Conservation (phyloP, 2,329 filamentous ascomycete genomes). For the Calcarisporium arbuscula region DNA sequence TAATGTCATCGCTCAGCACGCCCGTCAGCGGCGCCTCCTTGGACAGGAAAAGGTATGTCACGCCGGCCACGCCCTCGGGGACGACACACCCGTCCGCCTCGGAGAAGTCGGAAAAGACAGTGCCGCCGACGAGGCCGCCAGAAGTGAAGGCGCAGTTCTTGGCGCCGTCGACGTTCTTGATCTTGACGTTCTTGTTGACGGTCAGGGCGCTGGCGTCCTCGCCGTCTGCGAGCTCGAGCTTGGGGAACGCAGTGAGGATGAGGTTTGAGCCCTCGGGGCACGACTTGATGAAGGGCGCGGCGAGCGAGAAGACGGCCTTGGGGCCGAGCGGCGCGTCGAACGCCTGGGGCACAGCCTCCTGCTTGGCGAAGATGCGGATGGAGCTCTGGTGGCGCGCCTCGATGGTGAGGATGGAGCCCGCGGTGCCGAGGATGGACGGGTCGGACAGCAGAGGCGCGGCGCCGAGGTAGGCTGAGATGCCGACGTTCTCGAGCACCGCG, state of each 20-base stretch:
- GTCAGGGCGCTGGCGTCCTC: conserved; percentile 28
- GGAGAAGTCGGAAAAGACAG: conserved; percentile 52
- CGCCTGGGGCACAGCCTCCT: conserved; percentile 57
- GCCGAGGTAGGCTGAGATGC: conserved; percentile 68
- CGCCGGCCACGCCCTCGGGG: conserved; percentile 55
- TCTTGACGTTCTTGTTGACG: conserved; percentile 21
- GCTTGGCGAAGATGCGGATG: conserved; percentile 54
- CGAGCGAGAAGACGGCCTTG: conserved; percentile 65
- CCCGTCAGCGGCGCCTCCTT: conserved; percentile 44
- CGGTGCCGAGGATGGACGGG: conserved; percentile 55
- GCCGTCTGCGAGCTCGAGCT: conserved; percentile 44
- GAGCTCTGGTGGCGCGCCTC: conserved; percentile 70
- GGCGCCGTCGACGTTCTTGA: conserved; percentile 45
- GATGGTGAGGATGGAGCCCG: conserved; percentile 65
- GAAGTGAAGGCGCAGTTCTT: conserved; percentile 63
- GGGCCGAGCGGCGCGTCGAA: conserved; percentile 66
- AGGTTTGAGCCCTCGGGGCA: conserved; percentile 62
- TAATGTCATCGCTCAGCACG: conserved; percentile 53
- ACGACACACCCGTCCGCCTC: conserved; percentile 49
- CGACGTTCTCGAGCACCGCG: conserved; percentile 64
- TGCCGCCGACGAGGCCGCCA: conserved; percentile 49
- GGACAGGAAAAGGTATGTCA: conserved; percentile 63
- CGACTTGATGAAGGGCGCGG: conserved; percentile 63
- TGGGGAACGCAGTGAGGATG: conserved; percentile 57
- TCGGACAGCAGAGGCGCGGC: conserved; percentile 59